These are phyloP conservation scores for Geosmithia flava DNA, from an alignment of 2,329 filamentous ascomycete species.

Conservation along the genomic window DNA sequence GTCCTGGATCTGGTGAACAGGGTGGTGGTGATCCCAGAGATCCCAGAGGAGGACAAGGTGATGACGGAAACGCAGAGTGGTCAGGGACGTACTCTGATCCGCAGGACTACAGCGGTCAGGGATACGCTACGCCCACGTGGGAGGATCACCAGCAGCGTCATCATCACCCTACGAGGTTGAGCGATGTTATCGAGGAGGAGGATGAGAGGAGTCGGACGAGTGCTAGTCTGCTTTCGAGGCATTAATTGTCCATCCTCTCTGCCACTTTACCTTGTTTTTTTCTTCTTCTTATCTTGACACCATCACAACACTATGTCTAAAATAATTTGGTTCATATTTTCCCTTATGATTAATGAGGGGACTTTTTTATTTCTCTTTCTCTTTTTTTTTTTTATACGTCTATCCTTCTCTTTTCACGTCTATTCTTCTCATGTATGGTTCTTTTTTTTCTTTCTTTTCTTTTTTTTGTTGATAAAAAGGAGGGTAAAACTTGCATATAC, in stretches of 20 bases:
- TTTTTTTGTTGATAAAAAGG: not conserved
- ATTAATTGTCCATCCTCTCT: too few relatives aligned
- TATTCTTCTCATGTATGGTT: not conserved
- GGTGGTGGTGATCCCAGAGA: too few relatives aligned
- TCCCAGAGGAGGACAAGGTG: too few relatives aligned
- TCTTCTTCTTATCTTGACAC: not conserved
- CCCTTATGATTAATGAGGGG: too few relatives aligned
- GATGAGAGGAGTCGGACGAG: constrained; percentile 70
- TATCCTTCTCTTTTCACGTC: not conserved
- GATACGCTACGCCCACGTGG: constrained; percentile 60
- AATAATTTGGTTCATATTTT: too few relatives aligned
- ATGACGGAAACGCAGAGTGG: constrained; percentile 1
- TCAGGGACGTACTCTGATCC: constrained; percentile 5
- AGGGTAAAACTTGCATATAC: too few relatives aligned
- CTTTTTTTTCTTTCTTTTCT: not conserved
- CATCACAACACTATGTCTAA: not conserved
- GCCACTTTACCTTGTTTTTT: not conserved
- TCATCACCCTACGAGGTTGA: constrained; percentile 78
- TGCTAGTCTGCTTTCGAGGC: constrained; percentile 43
- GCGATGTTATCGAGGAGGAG: constrained; percentile 78
- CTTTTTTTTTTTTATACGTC: not conserved
- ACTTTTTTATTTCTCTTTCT: not conserved
- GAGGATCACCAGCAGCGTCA: constrained; percentile 66
- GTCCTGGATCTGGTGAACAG: too few relatives aligned
- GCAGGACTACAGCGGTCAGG: constrained; percentile 52